Evolutionary conservation across 148 eudicot genomes (phyloP).

Genomic region (Chenopodium formosanum): DNA sequence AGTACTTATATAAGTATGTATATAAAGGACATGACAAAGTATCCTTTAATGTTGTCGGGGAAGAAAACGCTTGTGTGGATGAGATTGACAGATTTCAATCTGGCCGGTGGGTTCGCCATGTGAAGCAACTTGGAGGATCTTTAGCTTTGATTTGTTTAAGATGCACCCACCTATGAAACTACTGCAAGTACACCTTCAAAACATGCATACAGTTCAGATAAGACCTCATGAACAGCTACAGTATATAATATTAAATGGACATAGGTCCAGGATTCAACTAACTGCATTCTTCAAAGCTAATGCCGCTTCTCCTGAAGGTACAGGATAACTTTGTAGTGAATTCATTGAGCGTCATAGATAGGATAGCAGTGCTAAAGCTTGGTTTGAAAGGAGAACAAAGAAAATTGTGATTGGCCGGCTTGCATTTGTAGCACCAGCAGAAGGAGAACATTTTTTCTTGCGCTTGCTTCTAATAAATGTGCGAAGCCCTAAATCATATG

Average conservation of each 20-base stretch:
- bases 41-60: background rate
- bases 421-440: background rate
- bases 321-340: background rate
- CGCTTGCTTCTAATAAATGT: background rate
- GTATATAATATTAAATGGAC: background rate
- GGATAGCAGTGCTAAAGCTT: background rate
- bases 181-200: background rate
- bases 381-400: background rate
- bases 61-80: background rate
- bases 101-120: background rate
- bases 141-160: no score
- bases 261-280: background rate
- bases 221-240: background rate
- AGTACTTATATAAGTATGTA: background rate
- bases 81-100: background rate
- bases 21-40: background rate
- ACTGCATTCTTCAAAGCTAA: background rate
- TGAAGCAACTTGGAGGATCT: no score
- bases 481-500: background rate
- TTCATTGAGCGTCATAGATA: background rate
- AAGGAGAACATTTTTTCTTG: background rate
- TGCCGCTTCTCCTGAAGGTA: background rate
- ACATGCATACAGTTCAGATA: background rate
- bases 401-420: background rate
- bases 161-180: background rate